A percentile compares a stretch with the other conserved stretches of the same genome.
These are phyloP conservation scores for Quercus mongolica DNA, from an alignment of 306 rosid genomes.

Conservation along the genomic window DNA sequence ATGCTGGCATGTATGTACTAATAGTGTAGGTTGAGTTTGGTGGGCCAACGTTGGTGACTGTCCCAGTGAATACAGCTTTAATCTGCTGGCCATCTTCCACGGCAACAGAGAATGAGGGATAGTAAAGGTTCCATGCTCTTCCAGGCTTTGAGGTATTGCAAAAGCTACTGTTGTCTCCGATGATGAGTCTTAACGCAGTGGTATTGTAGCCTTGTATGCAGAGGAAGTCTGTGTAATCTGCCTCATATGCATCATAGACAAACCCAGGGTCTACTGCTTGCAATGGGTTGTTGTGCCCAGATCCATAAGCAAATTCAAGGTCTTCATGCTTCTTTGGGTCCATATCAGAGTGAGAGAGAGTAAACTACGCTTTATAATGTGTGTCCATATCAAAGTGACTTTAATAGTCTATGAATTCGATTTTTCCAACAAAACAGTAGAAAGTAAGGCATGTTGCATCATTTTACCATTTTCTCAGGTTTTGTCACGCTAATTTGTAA, in stretches of 20 bases:
- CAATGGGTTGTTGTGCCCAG: conserved; percentile 29
- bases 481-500: too few species aligned
- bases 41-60: conserved; percentile 31
- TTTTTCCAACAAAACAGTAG: too few species aligned
- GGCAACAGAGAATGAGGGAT: conserved; percentile 28
- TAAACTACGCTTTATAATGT: neutral
- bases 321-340: conserved; percentile 26
- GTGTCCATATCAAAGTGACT: too few species aligned
- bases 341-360: neutral
- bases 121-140: conserved; percentile 35
- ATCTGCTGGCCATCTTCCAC: conserved; percentile 23
- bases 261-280: conserved; percentile 21
- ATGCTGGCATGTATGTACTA: neutral
- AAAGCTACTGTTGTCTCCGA: conserved; percentile 16
- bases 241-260: neutral
- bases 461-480: too few species aligned
- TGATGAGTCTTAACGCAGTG: conserved; percentile 19
- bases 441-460: neutral
- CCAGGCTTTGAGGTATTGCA: conserved; percentile 9
- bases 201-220: conserved; percentile 32
- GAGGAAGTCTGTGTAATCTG: conserved; percentile 21
- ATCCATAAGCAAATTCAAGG: conserved; percentile 30
- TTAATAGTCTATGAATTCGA: too few species aligned
- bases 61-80: conserved; percentile 3
- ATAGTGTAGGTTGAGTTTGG: conserved; percentile 21